phyloP scores from a whole-genome alignment of 345 rosid species.

The Salix dunnii region DNA sequence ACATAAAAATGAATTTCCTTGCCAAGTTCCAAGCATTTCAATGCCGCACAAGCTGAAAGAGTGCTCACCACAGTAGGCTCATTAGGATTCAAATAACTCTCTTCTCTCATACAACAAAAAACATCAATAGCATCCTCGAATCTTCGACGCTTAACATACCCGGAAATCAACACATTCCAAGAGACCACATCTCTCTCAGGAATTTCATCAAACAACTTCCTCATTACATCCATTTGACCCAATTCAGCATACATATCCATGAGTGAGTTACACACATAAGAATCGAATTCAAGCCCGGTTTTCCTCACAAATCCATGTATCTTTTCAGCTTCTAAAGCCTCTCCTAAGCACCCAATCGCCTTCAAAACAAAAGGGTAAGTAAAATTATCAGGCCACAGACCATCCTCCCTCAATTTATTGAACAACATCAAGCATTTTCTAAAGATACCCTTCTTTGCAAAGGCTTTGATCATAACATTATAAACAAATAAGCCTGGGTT shows the following conservation, averaged over 20 bases:
- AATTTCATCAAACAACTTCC: conserved; percentile 67
- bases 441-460: conserved; percentile 37
- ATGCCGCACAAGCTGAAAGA: conserved; percentile 59
- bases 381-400: conserved; percentile 66
- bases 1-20: conserved; percentile 46
- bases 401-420: conserved; percentile 41
- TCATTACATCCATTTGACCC: conserved; percentile 31
- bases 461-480: conserved; percentile 60
- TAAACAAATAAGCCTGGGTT: conserved; percentile 41
- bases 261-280: conserved; percentile 58
- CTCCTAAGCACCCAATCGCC: conserved; percentile 25
- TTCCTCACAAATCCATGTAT: conserved; percentile 54
- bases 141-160: conserved; percentile 46
- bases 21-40: conserved; percentile 53
- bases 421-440: conserved; percentile 44
- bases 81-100: conserved; percentile 42
- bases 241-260: conserved; percentile 61
- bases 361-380: conserved; percentile 64
- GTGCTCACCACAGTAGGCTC: conserved; percentile 66
- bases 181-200: conserved; percentile 58
- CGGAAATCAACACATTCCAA: conserved; percentile 68
- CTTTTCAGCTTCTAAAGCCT: conserved; percentile 37
- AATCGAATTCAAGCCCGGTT: conserved; percentile 53
- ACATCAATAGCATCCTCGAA: conserved; percentile 50
- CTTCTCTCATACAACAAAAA: conserved; percentile 43